Base-by-base conservation (phyloP, 1,139 yeast species). In the Yamadazyma kanchanaburiensis region DNA sequence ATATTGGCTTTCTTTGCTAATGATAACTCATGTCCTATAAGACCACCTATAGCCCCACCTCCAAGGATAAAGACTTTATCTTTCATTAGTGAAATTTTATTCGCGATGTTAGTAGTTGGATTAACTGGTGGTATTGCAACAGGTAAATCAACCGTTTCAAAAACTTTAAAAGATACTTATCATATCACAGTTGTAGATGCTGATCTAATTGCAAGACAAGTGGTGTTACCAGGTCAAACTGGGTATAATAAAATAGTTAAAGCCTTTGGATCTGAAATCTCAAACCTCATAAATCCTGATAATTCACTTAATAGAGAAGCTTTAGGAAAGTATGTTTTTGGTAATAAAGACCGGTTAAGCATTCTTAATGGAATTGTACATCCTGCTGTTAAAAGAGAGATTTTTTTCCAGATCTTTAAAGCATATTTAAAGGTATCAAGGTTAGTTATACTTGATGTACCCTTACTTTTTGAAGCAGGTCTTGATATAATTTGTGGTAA, bases 41-140 rank as follows among this genome's bases (percentile, higher is more conserved):
- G 38, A 6, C 47, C 43, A 6, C 48, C 48, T 18, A 44, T 36
- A 15, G 47, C 37, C n/a, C 48, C 48, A 1, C 27, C 39, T 12
- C 48, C 48, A 8, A 43, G 30, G 3, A 42, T 30, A 31, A 35
- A 37, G 8, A 39, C 22, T 15, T 27, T 19, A 22, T n/a, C 12
- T 17, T 5, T 6, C 21, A 19, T 19, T 12, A 24, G 10, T n/a
- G 11, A n/a, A 18, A 24, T 21, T 8, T 7, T 21, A 8, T 7
- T n/a, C 8, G 23, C 26, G 11, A 91, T 91, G 98, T 73, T 91
- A 31, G 73, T 91, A 21, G 74, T 94, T 7, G 99, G 99, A 1
- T 70, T 91, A 15, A 91, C 98, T 0, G 99, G 99, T 1, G 96
- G 96, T 1, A 91, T 91, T 31, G 95, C 96, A 7, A 74, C 94